Base-by-base conservation (phyloP, 257 asterid species). In the Paraleonurus japonicus region DNA sequence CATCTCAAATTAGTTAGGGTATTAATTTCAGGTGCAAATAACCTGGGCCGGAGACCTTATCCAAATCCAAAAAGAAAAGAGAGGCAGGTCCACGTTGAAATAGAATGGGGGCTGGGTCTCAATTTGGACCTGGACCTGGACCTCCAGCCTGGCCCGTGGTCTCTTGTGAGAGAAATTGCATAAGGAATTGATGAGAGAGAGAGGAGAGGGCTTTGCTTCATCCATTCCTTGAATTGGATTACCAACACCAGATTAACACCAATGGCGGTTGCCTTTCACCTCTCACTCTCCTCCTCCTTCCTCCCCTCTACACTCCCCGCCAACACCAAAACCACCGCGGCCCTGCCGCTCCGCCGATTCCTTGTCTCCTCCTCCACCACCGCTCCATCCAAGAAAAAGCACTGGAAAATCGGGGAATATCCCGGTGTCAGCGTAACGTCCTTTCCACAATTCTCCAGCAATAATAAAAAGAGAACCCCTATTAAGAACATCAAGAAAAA, bases 401-500 rank as follows among this genome's bases (percentile, higher is more conserved):
- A 80, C 59, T 86, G 91, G 96, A 91, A 94, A 77, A 77, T 83
- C 19, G 92, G 95, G 9, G 92, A 89, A 70, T 85, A 85, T 57
- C 95, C 96, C 5, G 95, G 87, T 19, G 19, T 75, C 62, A 58
- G 72, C 5, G 81, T 83, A 19, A 58, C 85, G 72, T 82, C 89
- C 9, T 4, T 22, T 33, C 68, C 88, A 3, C 64, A 72, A 26
- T 76, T 75, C 33, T 72, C 82, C 3, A 70, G 10, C 71, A 23
- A 39, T 63, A 77, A 61, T 11, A 79, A 67, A 33, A 83, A 54
- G 57, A 83, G 81, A 77, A 80, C 81, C 10, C 96, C 89, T 11
- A 81, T 84, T 1, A 94, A 85, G 83, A 88, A 87, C 79, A 84
- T 89, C 78, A 92, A 87, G 85, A 91, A 85, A 76, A 91, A 81